A percentile compares a stretch with the other conserved stretches of the same genome.
Evolutionary conservation across 2,329 filamentous ascomycete genomes (phyloP).

Genomic region (Hymenoscyphus fraxineus): DNA sequence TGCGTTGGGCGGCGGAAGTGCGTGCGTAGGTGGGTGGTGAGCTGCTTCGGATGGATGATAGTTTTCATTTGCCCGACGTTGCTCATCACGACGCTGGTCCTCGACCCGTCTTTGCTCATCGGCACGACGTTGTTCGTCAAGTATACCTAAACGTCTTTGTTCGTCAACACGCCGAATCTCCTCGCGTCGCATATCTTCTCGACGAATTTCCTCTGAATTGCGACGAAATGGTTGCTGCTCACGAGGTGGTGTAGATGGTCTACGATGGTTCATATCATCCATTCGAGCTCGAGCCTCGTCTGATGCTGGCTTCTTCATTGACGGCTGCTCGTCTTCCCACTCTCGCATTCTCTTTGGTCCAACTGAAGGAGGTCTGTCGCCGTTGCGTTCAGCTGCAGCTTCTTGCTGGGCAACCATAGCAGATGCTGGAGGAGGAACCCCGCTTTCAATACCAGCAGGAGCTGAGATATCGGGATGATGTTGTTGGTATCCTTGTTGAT

Average conservation of each 20-base stretch:
- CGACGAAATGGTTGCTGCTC: constrained; percentile 63
- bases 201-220: constrained; percentile 69
- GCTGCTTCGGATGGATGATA: constrained; percentile 93
- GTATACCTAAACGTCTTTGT: constrained; percentile 37
- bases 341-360: constrained; percentile 82
- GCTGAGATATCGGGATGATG: constrained; percentile 60
- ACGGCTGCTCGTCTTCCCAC: constrained; percentile 74
- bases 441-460: constrained; percentile 45
- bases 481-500: constrained; percentile 69
- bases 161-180: constrained; percentile 68
- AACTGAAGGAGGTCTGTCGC: constrained; percentile 75
- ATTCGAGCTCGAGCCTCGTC: constrained; percentile 84
- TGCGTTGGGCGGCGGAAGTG: constrained; percentile 46
- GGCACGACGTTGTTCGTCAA: constrained; percentile 21
- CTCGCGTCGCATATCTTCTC: constrained; percentile 40
- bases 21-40: constrained; percentile 69
- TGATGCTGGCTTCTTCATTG: constrained; percentile 79
- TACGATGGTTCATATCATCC: constrained; percentile 77
- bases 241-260: constrained; percentile 69
- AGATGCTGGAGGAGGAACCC: constrained; percentile 63
- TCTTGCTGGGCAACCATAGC: constrained; percentile 62
- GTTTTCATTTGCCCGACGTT: constrained; percentile 68
- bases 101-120: constrained; percentile 59
- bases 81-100: constrained; percentile 62
- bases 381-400: constrained; percentile 56